phyloP scores from a whole-genome alignment of 1,139 yeast species.

The Pneumocystis wakefieldiae region DNA sequence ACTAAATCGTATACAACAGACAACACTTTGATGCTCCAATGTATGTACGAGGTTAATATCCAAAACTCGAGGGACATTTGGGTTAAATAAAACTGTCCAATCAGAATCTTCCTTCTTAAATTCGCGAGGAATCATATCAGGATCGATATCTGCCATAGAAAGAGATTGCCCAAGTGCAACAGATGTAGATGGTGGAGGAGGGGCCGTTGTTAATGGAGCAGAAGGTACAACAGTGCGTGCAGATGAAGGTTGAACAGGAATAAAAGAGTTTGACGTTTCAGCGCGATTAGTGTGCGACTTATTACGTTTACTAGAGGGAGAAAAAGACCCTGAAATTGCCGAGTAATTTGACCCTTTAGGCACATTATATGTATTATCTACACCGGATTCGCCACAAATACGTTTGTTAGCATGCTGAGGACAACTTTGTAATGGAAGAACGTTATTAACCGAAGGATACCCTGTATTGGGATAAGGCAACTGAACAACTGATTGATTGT shows the following conservation, averaged over 20 bases:
- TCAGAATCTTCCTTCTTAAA: constrained; percentile 72
- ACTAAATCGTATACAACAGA: constrained; percentile 89
- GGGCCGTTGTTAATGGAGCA: constrained; percentile 12
- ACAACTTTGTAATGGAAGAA: neutral
- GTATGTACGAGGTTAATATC: constrained; percentile 86
- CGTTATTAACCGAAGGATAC: neutral
- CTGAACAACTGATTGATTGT: neutral
- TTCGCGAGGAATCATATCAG: constrained; percentile 21
- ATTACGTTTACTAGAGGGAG: neutral
- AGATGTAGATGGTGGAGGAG: constrained; percentile 15
- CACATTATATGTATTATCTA: neutral
- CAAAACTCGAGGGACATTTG: constrained; percentile 56
- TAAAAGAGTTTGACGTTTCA: neutral
- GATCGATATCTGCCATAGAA: constrained; percentile 6
- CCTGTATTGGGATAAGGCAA: neutral
- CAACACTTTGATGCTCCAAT: constrained; percentile 83
- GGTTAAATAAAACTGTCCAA: constrained; percentile 82
- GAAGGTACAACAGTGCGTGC: neutral
- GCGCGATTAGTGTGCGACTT: neutral
- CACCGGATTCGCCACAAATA: neutral
- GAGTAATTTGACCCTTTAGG: neutral
- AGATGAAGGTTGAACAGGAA: neutral
- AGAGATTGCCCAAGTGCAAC: neutral
- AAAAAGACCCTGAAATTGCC: neutral
- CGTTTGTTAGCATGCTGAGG: neutral